Evolutionary conservation across 108 stramenopile genomes (phyloP).

Genomic region (Epipyxis sp.): DNA sequence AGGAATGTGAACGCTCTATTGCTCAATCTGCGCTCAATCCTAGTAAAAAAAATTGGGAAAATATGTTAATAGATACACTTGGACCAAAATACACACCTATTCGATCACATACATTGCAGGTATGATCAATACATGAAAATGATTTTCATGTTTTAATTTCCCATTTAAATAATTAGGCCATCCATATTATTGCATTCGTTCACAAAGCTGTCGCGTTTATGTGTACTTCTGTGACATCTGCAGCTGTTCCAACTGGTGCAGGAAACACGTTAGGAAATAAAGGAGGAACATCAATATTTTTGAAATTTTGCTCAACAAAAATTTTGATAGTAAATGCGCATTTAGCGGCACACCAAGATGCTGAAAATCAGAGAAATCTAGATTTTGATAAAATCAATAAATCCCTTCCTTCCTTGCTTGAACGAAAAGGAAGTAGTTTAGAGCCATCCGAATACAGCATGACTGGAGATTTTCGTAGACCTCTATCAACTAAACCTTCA

Average conservation of each 20-base stretch:
- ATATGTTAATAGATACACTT: conserved; percentile 30
- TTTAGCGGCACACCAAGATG: conserved; percentile 23
- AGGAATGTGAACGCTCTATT: conserved; percentile 62
- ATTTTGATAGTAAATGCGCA: conserved; percentile 29
- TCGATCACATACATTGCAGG: conserved; percentile 61
- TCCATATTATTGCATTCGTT: conserved; percentile 34
- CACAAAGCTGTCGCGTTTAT: conserved; percentile 26
- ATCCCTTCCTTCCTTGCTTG: neutral
- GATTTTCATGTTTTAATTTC: too few species aligned
- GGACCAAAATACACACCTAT: conserved; percentile 49
- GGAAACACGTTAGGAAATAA: conserved; percentile 35
- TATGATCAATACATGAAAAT: too few species aligned
- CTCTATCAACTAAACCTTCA: too few species aligned
- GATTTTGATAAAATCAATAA: conserved; percentile 20
- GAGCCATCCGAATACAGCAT: neutral
- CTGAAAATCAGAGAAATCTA: neutral
- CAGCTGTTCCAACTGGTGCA: conserved; percentile 38
- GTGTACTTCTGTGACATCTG: neutral
- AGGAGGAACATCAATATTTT: conserved; percentile 7
- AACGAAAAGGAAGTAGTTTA: neutral
- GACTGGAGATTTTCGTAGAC: neutral
- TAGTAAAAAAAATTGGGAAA: conserved; percentile 56
- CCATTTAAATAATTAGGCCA: too few species aligned
- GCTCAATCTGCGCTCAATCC: conserved; percentile 52
- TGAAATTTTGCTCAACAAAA: neutral